Evolutionary conservation across 129 eudicot species (phyloP), one percentile per base, ranked within the genome.

Genomic region (Logfia minima): DNA sequence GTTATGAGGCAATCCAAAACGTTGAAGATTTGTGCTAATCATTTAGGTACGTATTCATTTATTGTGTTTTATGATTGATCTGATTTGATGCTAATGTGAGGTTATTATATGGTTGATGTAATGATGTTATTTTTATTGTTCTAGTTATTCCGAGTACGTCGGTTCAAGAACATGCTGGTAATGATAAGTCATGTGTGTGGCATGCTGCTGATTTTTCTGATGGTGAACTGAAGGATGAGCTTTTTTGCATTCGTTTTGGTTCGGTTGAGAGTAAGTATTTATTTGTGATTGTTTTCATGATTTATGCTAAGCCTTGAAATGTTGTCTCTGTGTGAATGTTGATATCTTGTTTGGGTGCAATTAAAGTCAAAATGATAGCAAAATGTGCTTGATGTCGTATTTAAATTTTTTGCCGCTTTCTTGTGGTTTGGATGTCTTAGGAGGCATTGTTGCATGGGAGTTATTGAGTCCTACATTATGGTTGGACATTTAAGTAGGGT

Each of bases 121-220:
- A 18, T 43, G 5, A n/a, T 60, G 13, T 21, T 60, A 21, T 39
- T 62, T 53, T 62, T 68, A 8, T 29, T 17, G 13, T 60, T 72
- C 84, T 74, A 90, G 96, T 90, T 31, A 59, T 84, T 5, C 70
- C 88, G 18, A 85, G 81, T 0, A 90, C 85, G 89, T 53, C 91
- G 13, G 93, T 90, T 68, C 96, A 90, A 85, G 96, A 90, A 43
- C 96, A 90, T 53, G 86, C 89, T 28, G 96, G 96, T 1, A 90
- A 87, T 63, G 96, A 90, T 4, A 90, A 88, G 84, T 90, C 93
- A 1, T 90, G 96, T 67, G 89, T 90, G 84, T 90, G 96, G 96
- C 96, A 88, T 79, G 96, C 96, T 9, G 65, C 88, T 66, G 96
- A 90, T 68, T 88, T 69, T 79, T 85, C 96, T 51, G 96, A 90